Base-by-base conservation (phyloP, 352 stramenopile genomes). In the Phytophthora tubulina region DNA sequence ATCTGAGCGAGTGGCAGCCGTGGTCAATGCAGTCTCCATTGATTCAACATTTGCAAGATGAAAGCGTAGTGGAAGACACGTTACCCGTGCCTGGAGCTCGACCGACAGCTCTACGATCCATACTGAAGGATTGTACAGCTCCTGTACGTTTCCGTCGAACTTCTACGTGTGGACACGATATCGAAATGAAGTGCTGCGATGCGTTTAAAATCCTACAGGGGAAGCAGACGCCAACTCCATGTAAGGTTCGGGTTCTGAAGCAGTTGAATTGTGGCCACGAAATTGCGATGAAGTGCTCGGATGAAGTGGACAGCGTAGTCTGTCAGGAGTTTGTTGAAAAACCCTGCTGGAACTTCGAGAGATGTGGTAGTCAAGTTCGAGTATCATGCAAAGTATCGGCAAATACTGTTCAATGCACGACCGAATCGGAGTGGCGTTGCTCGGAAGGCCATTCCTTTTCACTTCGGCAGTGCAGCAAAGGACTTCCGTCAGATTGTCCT, bases 331-430 rank as follows among this genome's bases (percentile, higher is more conserved):
- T 54, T 10, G 75, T 88, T 3, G 72, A 77, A 7, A 85, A 78
- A 30, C 64, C 61, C n/a, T 94, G 86, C 58, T 93, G 85, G 85
- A 94, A 94, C 64, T 72, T 78, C 35, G 36, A 14, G 0, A 35
- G 50, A 5, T 94, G 86, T 59, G 55, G 78, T 11, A 70, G 70
- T 17, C 78, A 67, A 3, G 67, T 91, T 15, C 46, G 56, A 4
- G 68, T 73, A 1, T 44, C 62, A 14, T 81, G 76, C 66, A 76
- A 42, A 59, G 38, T 42, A 14, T 27, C 64, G 15, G 61, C 72
- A 30, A 56, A 53, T 11, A 62, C 41, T 11, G 62, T 90, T 39
- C 63, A 85, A 15, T 94, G 86, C 36, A 21, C 54, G 6, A 71
- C 60, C 3, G 73, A 79, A 17, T 79, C 70, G 0, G 32, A 72